These are phyloP conservation scores for Coemansia sp. DNA, from an alignment of 192 early-diverging fungal genomes.

Conservation along the genomic window DNA sequence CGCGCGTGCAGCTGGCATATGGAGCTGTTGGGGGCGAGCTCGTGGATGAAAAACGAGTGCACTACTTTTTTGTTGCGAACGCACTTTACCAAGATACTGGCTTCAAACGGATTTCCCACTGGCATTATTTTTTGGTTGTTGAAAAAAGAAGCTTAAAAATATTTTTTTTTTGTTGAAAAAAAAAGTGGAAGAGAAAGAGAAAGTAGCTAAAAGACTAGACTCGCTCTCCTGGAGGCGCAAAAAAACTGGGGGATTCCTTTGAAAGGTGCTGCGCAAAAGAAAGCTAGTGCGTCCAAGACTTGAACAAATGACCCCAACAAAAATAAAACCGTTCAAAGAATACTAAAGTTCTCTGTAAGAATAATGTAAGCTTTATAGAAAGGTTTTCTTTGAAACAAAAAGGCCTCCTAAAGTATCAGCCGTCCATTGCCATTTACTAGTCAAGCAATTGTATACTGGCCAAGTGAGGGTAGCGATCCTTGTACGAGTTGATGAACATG, in stretches of 20 bases:
- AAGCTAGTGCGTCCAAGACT: neutral
- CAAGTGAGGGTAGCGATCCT: neutral
- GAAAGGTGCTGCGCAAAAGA: neutral
- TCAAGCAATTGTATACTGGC: neutral
- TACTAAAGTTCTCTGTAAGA: too few species aligned
- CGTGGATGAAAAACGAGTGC: conserved; percentile 38
- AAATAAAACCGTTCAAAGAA: too few species aligned
- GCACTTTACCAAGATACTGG: conserved; percentile 25
- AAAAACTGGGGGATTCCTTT: neutral
- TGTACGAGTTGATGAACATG: neutral
- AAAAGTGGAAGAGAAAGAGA: neutral
- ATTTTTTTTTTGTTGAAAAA: neutral
- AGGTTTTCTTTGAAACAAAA: too few species aligned
- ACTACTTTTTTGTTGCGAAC: neutral
- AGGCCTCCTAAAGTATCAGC: too few species aligned
- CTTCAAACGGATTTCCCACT: conserved; percentile 26
- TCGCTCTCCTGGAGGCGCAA: too few species aligned
- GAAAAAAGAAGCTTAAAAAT: neutral
- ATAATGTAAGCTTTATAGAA: too few species aligned
- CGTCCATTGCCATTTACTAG: neutral
- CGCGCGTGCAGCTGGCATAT: conserved; percentile 15
- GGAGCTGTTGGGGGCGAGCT: conserved; percentile 28
- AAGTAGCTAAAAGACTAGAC: too few species aligned
- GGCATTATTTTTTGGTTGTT: conserved; percentile 6
- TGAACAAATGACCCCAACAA: too few species aligned